Base-by-base conservation (phyloP, 257 asterid genomes). In the Cruciata laevipes region DNA sequence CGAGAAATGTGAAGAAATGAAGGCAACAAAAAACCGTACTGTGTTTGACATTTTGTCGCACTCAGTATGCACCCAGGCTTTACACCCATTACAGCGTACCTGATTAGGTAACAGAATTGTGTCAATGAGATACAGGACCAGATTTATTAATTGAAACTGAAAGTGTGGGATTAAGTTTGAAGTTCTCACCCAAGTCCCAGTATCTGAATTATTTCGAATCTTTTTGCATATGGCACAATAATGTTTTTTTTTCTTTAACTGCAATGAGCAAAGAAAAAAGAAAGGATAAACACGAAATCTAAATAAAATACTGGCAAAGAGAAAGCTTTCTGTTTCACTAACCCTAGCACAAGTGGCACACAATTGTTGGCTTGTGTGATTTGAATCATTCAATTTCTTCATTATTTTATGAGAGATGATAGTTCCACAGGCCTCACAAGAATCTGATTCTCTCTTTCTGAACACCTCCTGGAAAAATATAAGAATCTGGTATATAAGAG, bases 31-130 rank as follows among this genome's bases (percentile, higher is more conserved):
- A 18, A 65, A 73, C 23, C 55, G 47, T 47, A 71, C 78, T 76
- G 38, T 72, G 78, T 77, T 75, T 6, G 91, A 84, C 52, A 82
- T 84, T 81, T 75, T 90, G 88, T 90, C 96, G 76, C 99, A 94
- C 79, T 90, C 97, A 65, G 97, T 87, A 67, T 90, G 99, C 80
- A 88, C 89, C 97, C 97, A 88, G 74, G 79, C 95, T 85, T 94
- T 94, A 82, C 99, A 94, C 57, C 99, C 99, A 84, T 90, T 79
- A 63, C 99, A 94, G 3, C 95, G 91, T 51, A 88, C 87, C 97
- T 94, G 79, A 75, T 47, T 60, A 55, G 65, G 32, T 47, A 64
- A 58, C 38, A 62, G 23, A 61, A 44, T 31, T 17, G 31, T 49
- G 51, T 20, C 7, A 30, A 58, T 55, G 68, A 59, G 65, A 68